These are phyloP conservation scores for Rhizomucor miehei DNA, from an alignment of 371 early-diverging fungal genomes.

Conservation along the genomic window DNA sequence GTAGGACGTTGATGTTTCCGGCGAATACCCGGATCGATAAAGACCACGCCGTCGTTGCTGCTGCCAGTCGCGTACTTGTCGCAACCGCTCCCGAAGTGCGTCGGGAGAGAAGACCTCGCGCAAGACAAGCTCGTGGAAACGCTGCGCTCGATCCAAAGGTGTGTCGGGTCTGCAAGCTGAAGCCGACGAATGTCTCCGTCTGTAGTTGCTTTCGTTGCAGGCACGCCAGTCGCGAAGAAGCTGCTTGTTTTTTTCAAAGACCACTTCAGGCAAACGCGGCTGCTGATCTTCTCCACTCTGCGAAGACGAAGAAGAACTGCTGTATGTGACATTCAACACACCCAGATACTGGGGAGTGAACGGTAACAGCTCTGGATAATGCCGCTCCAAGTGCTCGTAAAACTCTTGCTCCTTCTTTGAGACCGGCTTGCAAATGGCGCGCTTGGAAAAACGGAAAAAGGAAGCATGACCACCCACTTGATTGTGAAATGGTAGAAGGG, in stretches of 20 bases:
- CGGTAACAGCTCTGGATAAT: slow-evolving; percentile 76
- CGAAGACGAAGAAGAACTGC: slow-evolving; percentile 30
- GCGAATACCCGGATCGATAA: background rate
- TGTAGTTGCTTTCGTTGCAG: slow-evolving; percentile 11
- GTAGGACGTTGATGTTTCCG: background rate
- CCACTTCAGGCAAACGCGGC: slow-evolving; percentile 58
- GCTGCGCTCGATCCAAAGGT: slow-evolving; percentile 6
- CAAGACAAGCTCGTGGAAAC: slow-evolving; percentile 67
- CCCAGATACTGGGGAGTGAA: slow-evolving; percentile 93
- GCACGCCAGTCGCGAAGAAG: slow-evolving; percentile 54
- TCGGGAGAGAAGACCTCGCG: slow-evolving; percentile 75
- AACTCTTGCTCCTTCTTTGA: slow-evolving; percentile 79
- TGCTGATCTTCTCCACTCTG: slow-evolving; percentile 4
- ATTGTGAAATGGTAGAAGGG: slow-evolving; percentile 41
- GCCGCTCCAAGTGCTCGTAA: slow-evolving; percentile 81
- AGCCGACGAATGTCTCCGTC: slow-evolving; percentile 12
- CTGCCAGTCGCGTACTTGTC: slow-evolving; percentile 40
- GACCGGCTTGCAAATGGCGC: slow-evolving; percentile 61
- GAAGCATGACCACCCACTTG: slow-evolving; percentile 49
- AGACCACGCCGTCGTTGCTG: slow-evolving; percentile 1
- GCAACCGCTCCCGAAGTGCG: slow-evolving; percentile 57
- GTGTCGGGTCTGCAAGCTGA: background rate
- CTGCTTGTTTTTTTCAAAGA: slow-evolving; percentile 79
- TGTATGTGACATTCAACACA: slow-evolving; percentile 88
- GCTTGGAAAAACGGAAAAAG: slow-evolving; percentile 44